Percentiles rank a stretch among this genome's conserved stretches.
Conservation (phyloP, 495 filamentous ascomycete genomes). For the Peziza echinospora region DNA sequence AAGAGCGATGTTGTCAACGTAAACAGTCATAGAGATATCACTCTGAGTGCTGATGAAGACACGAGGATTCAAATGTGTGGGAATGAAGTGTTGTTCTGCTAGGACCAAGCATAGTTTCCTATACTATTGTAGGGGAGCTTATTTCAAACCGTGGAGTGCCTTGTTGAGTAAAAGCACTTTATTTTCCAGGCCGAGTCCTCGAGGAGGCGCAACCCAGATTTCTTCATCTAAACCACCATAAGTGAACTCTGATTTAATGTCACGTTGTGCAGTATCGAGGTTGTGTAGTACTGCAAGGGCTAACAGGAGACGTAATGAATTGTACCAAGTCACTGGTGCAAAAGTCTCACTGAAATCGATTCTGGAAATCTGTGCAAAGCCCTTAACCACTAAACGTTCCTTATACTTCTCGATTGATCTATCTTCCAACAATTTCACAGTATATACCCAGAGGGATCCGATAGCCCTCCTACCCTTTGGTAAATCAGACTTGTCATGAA, state of each 20-base stretch:
- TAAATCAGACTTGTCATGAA: background rate
- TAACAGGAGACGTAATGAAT: background rate
- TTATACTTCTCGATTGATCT: background rate
- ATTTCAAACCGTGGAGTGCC: background rate
- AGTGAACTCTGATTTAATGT: background rate
- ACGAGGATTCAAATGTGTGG: no score
- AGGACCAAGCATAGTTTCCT: no score
- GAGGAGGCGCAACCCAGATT: background rate
- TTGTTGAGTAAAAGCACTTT: background rate
- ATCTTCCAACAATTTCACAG: background rate
- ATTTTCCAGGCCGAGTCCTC: background rate
- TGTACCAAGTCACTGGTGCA: background rate
- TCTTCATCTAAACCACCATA: background rate
- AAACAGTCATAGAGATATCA: no score
- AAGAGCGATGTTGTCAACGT: no score
- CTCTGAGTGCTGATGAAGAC: no score
- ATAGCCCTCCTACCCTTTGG: background rate
- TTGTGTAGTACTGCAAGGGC: background rate
- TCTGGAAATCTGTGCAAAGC: background rate
- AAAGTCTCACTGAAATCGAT: background rate
- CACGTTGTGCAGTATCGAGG: background rate
- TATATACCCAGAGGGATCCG: background rate
- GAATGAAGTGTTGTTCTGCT: no score
- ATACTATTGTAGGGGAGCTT: background rate
- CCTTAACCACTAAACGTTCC: background rate